Conservation (phyloP, 176 grass and related monocot genomes). For the Bromus sterilis region DNA sequence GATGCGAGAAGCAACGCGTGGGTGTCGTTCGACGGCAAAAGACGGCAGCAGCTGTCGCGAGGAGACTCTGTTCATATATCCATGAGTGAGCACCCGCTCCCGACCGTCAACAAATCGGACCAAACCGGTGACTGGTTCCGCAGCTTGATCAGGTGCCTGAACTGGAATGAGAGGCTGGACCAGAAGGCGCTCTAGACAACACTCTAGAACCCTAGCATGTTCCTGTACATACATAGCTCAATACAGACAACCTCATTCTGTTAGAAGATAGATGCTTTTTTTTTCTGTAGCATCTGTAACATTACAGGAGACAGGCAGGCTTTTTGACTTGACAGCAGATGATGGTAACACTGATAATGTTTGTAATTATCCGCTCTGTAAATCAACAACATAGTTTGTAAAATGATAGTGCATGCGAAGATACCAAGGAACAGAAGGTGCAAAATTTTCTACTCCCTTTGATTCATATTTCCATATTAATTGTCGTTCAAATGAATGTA, state of each 20-base stretch:
- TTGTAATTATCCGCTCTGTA: constrained; percentile 3
- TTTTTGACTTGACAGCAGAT: background rate
- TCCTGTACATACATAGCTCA: constrained; percentile 18
- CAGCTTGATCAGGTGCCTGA: constrained; percentile 89
- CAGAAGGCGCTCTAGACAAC: constrained; percentile 71
- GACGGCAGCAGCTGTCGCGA: constrained; percentile 77
- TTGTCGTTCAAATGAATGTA: too few relatives aligned
- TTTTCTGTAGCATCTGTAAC: background rate
- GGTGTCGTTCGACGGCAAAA: constrained; percentile 95
- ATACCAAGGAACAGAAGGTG: too few relatives aligned
- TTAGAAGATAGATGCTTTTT: background rate
- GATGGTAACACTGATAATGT: background rate
- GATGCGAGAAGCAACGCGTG: constrained; percentile 87
- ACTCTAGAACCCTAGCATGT: background rate
- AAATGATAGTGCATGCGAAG: background rate
- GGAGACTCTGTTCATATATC: constrained; percentile 83
- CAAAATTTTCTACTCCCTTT: too few relatives aligned
- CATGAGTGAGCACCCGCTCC: constrained; percentile 90
- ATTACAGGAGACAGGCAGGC: background rate
- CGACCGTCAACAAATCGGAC: constrained; percentile 96
- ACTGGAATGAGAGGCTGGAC: constrained; percentile 94
- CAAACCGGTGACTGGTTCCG: constrained; percentile 94
- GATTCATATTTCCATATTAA: too few relatives aligned
- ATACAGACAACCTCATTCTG: background rate
- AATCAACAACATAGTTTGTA: background rate